A percentile compares a stretch with the other conserved stretches of the same genome.
phyloP scores from a whole-genome alignment of 2,329 filamentous ascomycete species.

The Claviceps fusiformis region DNA sequence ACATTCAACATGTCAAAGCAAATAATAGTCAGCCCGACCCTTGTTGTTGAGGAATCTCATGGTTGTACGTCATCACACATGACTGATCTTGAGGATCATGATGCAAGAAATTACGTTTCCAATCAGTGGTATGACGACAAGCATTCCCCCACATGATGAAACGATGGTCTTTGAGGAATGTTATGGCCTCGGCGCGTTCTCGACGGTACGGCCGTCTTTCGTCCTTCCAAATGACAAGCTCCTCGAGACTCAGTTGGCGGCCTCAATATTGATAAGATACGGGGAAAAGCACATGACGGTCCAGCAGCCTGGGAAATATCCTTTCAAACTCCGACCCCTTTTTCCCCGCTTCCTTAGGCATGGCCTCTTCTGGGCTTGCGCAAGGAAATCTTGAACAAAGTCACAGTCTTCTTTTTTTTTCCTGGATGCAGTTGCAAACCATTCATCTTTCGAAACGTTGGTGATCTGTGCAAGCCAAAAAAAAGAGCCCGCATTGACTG shows the following conservation, averaged over 20 bases:
- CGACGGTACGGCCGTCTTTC: no score
- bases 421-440: background rate
- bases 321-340: no score
- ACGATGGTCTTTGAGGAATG: background rate
- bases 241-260: background rate
- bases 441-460: background rate
- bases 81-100: background rate
- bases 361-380: background rate
- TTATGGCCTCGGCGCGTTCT: background rate
- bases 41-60: background rate
- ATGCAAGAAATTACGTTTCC: background rate
- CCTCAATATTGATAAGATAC: background rate
- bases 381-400: background rate
- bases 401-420: background rate
- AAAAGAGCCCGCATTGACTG: background rate
- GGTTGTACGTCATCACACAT: background rate
- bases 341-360: no score
- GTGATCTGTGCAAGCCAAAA: background rate
- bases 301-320: background rate
- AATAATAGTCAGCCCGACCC: background rate
- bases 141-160: background rate
- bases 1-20: background rate
- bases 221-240: no score
- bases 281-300: background rate
- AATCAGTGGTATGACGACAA: background rate